These are phyloP conservation scores for Ascochyta clinopodiicola DNA, from an alignment of 2,329 filamentous ascomycete species.

Conservation along the genomic window DNA sequence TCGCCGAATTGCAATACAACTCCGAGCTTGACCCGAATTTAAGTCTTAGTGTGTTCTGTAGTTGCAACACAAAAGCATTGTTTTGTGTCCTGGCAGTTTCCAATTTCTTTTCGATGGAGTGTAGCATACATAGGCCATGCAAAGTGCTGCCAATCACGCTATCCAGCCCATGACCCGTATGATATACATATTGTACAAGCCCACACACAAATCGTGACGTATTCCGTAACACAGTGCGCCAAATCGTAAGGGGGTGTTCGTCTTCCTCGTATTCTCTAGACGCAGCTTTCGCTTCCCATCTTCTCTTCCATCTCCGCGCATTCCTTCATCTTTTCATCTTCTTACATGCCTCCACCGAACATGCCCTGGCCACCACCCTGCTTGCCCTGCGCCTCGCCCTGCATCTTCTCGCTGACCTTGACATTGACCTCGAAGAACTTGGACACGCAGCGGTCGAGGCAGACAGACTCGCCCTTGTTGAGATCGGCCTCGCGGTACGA, in stretches of 20 bases:
- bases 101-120: not conserved
- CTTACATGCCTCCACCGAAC: conserved; percentile 39
- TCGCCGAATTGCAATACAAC: not conserved
- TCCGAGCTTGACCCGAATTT: not conserved
- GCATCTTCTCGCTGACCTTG: conserved; percentile 97
- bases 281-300: not conserved
- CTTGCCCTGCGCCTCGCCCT: conserved; percentile 77
- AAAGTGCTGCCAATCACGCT: conserved; percentile 6
- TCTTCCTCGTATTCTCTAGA: not conserved
- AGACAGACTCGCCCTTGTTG: conserved; percentile 98
- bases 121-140: not conserved
- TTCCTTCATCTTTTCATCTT: no score
- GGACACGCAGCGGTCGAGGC: conserved; percentile 93
- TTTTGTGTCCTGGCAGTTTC: not conserved
- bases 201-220: conserved; percentile 1
- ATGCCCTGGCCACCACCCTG: conserved; percentile 30
- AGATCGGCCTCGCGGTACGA: conserved; percentile 96
- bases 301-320: not conserved
- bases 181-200: conserved; percentile 28
- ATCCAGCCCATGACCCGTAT: conserved; percentile 9
- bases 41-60: not conserved
- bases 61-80: not conserved
- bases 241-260: conserved; percentile 1
- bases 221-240: not conserved
- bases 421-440: conserved; percentile 99